Conservation (phyloP, 2,329 filamentous ascomycete species). For the Penicillium sp. region DNA sequence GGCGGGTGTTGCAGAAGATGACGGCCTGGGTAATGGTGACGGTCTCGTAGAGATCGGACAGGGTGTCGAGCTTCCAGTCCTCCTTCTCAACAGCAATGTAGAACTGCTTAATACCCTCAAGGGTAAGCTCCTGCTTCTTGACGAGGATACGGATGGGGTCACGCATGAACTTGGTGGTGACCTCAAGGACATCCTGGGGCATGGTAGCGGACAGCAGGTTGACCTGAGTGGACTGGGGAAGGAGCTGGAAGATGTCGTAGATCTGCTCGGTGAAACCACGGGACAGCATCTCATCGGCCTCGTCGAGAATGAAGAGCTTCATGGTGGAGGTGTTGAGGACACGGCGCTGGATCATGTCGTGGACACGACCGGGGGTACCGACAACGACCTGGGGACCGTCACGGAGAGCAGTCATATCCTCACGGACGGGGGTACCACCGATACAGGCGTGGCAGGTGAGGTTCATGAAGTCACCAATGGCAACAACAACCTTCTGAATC, state of each 20-base stretch:
- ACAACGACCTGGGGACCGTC: constrained; percentile 98
- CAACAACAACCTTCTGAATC: constrained; percentile 98
- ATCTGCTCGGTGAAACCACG: constrained; percentile 97
- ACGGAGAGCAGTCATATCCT: constrained; percentile 96
- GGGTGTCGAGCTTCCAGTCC: constrained; percentile 99
- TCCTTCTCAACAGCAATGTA: constrained; percentile 99
- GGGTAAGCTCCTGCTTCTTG: constrained; percentile 70
- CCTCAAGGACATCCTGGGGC: constrained; percentile 95
- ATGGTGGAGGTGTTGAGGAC: constrained; percentile 73
- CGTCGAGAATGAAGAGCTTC: constrained; percentile 77
- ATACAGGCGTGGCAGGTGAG: constrained; percentile 99
- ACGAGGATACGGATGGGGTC: constrained; percentile 53
- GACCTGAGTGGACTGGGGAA: constrained; percentile 96
- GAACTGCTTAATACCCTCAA: constrained; percentile 97
- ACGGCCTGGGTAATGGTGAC: constrained; percentile 98
- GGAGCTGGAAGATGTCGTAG: constrained; percentile 97
- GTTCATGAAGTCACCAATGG: constrained; percentile 99
- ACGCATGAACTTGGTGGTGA: constrained; percentile 99
- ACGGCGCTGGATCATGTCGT: constrained; percentile 77
- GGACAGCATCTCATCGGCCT: constrained; percentile 71
- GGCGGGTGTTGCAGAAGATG: constrained; percentile 98
- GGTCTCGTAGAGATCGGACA: constrained; percentile 98
- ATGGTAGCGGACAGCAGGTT: constrained; percentile 96
- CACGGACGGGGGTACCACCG: constrained; percentile 94
- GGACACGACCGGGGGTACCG: constrained; percentile 92